Evolutionary conservation across 352 stramenopile species (phyloP), one percentile per base, ranked within the genome.

Genomic region (Aphanomyces invadans): DNA sequence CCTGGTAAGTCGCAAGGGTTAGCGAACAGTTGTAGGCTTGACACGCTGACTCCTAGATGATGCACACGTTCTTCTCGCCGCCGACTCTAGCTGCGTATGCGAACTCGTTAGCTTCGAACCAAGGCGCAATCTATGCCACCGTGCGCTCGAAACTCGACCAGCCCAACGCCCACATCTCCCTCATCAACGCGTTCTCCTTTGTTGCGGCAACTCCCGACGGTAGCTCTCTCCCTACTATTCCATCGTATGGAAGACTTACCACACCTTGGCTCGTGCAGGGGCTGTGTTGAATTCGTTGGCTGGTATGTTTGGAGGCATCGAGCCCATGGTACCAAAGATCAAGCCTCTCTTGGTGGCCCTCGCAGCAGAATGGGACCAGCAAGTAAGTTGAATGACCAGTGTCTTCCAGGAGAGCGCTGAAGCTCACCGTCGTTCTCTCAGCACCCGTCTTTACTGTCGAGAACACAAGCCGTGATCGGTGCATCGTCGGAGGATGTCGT

Each of bases 251-350:
- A n/a, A n/a, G n/a, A n/a, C n/a, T n/a, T n/a, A n/a, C n/a, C n/a
- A n/a, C n/a, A n/a, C n/a, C n/a, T n/a, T n/a, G n/a, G n/a, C n/a
- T n/a, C n/a, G n/a, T 9, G 19, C 23, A 57, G 49, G 49, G 10
- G 23, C 23, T n/a, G 49, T 57, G 19, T 29, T 57, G 49, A 57
- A 57, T 57, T 57, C 49, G 49, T 57, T 57, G 12, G 49, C 49
- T 7, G 49, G 49, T 11, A 39, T 57, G 49, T 57, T 57, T 57
- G 49, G 49, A 15, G 49, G 49, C 5, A 57, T 57, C 29, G 49
- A 57, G n/a, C 17, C 49, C 25, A 57, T 57, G 49, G 49, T 57
- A 21, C 49, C 49, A n/a, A 29, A 32, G 12, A 28, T 57, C 19
- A 57, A 5, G 25, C 49, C 49, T 1, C 25, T 57, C 7, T 29